These are phyloP conservation scores for Megacollybia marginata DNA, from an alignment of 768 basidiomycete genomes.

Conservation along the genomic window DNA sequence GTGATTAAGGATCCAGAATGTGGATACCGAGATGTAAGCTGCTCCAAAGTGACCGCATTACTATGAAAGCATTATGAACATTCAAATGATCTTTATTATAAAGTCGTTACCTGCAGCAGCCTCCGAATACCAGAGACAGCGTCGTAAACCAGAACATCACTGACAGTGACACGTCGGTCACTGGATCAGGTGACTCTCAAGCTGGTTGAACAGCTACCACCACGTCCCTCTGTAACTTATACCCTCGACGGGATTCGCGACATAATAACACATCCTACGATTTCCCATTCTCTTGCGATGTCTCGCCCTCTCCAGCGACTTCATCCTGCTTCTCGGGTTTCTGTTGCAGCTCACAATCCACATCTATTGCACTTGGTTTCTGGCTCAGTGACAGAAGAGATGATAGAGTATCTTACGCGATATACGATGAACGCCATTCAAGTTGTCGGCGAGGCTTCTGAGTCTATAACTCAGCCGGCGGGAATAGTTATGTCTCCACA, in stretches of 20 bases:
- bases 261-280: conserved; percentile 5
- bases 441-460: conserved; percentile 45
- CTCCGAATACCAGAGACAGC: conserved; percentile 75
- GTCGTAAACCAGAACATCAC: conserved; percentile 48
- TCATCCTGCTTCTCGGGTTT: conserved; percentile 80
- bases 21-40: conserved; percentile 60
- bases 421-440: conserved; percentile 71
- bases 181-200: too few species aligned
- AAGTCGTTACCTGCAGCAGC: conserved; percentile 65
- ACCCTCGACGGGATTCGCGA: conserved; percentile 8
- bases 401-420: conserved; percentile 81
- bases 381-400: conserved; percentile 71
- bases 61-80: conserved; percentile 24
- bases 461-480: conserved; percentile 20
- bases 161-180: too few species aligned
- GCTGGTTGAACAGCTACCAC: too few species aligned
- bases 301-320: conserved; percentile 11
- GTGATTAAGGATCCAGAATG: conserved; percentile 80
- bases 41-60: conserved; percentile 75
- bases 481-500: conserved; percentile 60
- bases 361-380: conserved; percentile 74
- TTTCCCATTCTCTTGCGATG: conserved; percentile 1
- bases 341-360: conserved; percentile 69
- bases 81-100: not conserved
- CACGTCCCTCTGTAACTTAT: not conserved